These are phyloP conservation scores for Capniomyces stellatus DNA, from an alignment of 371 early-diverging fungal species.

Conservation along the genomic window DNA sequence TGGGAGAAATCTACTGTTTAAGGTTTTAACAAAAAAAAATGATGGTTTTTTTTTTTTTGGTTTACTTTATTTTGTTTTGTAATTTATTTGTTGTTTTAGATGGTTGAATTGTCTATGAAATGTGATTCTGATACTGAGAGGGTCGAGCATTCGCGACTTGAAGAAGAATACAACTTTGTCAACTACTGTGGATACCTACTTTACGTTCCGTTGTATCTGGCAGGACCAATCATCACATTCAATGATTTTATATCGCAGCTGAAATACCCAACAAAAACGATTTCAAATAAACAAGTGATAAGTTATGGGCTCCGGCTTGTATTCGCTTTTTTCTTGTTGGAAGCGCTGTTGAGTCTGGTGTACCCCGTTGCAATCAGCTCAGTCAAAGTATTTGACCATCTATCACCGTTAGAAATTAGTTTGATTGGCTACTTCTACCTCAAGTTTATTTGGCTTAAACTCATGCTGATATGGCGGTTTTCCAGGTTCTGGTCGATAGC, in stretches of 20 bases:
- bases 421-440: slow-evolving; percentile 69
- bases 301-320: slow-evolving; percentile 33
- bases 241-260: slow-evolving; percentile 78
- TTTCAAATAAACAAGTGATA: slow-evolving; percentile 20
- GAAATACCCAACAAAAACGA: slow-evolving; percentile 26
- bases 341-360: slow-evolving; percentile 54
- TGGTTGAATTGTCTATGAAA: slow-evolving; percentile 12
- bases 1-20: no score
- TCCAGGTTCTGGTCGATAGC: slow-evolving; percentile 78
- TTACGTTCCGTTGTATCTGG: slow-evolving; percentile 79
- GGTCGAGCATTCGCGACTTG: slow-evolving; percentile 29
- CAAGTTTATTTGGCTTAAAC: slow-evolving; percentile 78
- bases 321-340: slow-evolving; percentile 47
- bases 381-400: slow-evolving; percentile 52
- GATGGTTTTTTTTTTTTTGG: no score
- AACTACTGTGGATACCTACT: slow-evolving; percentile 62
- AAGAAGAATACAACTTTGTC: slow-evolving; percentile 47
- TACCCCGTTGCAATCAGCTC: slow-evolving; percentile 76
- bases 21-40: no score
- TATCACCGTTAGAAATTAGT: slow-evolving; percentile 51
- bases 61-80: no score
- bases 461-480: slow-evolving; percentile 84
- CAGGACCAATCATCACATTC: slow-evolving; percentile 89
- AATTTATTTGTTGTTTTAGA: slow-evolving; percentile 13
- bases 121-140: slow-evolving; percentile 38